phyloP scores from a whole-genome alignment of 768 basidiomycete genomes.

The Hypholoma sublateritium region DNA sequence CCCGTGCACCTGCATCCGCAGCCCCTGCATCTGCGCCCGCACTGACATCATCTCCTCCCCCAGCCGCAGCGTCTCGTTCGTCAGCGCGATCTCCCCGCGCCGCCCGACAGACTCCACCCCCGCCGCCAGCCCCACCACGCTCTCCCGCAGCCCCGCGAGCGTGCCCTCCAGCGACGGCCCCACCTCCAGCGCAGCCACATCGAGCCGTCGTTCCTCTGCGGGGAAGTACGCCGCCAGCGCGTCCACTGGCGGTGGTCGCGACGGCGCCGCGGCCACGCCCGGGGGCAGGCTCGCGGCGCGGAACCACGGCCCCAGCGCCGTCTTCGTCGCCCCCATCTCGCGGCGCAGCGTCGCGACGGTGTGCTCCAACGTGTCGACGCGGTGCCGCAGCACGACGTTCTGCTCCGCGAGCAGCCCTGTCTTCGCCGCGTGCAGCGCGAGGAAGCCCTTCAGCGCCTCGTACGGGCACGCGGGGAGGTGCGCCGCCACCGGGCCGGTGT shows the following conservation, averaged over 20 bases:
- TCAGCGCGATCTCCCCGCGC: conserved; percentile 62
- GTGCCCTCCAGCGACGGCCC: conserved; percentile 69
- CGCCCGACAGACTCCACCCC: conserved; percentile 50
- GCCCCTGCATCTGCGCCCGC: conserved; percentile 67
- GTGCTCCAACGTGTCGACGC: conserved; percentile 59
- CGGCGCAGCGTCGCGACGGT: conserved; percentile 47
- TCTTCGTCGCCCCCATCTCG: conserved; percentile 57
- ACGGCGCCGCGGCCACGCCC: too few relatives aligned
- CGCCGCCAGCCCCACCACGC: conserved; percentile 60
- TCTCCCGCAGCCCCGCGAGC: conserved; percentile 55
- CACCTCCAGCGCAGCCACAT: conserved; percentile 51
- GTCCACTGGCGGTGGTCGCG: too few relatives aligned
- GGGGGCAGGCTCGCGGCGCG: too few relatives aligned
- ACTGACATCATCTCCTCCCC: conserved; percentile 75
- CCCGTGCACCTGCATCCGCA: conserved; percentile 80
- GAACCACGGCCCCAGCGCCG: conserved; percentile 53
- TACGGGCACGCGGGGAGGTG: conserved; percentile 46
- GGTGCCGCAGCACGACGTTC: conserved; percentile 61
- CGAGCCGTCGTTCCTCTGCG: conserved; percentile 26
- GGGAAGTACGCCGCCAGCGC: too few relatives aligned
- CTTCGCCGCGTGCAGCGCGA: conserved; percentile 40
- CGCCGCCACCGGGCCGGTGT: conserved; percentile 42
- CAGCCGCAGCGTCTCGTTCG: conserved; percentile 69
- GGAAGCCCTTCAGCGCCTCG: conserved; percentile 61
- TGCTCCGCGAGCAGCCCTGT: conserved; percentile 53